Evolutionary conservation across 371 early-diverging fungal species (phyloP).

Genomic region (Mortierella sp.): DNA sequence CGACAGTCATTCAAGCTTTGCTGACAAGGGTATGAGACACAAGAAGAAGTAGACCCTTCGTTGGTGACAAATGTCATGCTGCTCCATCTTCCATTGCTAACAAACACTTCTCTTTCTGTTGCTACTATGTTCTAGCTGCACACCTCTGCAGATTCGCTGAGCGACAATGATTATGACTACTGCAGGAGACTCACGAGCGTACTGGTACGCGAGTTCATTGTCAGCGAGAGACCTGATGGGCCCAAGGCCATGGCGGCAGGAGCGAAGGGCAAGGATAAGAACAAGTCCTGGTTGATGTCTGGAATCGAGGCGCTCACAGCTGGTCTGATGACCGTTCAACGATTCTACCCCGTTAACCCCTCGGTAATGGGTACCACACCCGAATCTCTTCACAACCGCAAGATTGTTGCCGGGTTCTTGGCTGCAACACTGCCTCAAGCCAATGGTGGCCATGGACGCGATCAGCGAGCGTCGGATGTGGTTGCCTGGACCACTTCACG

Average conservation of each 20-base stretch:
- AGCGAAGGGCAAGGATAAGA: slow-evolving; percentile 56
- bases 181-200: slow-evolving; percentile 49
- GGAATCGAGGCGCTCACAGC: slow-evolving; percentile 53
- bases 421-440: slow-evolving; percentile 48
- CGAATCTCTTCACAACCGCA: slow-evolving; percentile 4
- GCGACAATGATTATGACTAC: slow-evolving; percentile 46
- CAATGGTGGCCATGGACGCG: slow-evolving; percentile 39
- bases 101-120: neutral
- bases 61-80: neutral
- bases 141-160: slow-evolving; percentile 23
- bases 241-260: slow-evolving; percentile 54
- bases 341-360: slow-evolving; percentile 21
- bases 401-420: slow-evolving; percentile 38
- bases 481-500: slow-evolving; percentile 56
- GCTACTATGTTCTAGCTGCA: slow-evolving; percentile 21
- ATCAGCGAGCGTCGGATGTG: slow-evolving; percentile 33
- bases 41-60: neutral
- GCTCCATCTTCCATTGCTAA: neutral
- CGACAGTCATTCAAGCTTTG: slow-evolving; percentile 27
- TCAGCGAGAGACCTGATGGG: slow-evolving; percentile 37
- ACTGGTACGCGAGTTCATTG: slow-evolving; percentile 47
- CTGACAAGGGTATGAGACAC: slow-evolving; percentile 33
- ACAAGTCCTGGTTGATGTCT: slow-evolving; percentile 49
- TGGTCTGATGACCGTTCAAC: slow-evolving; percentile 38
- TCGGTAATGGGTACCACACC: neutral